Evolutionary conservation across 306 rosid species (phyloP), one percentile per base, ranked within the genome.

Genomic region (Geum urbanum): DNA sequence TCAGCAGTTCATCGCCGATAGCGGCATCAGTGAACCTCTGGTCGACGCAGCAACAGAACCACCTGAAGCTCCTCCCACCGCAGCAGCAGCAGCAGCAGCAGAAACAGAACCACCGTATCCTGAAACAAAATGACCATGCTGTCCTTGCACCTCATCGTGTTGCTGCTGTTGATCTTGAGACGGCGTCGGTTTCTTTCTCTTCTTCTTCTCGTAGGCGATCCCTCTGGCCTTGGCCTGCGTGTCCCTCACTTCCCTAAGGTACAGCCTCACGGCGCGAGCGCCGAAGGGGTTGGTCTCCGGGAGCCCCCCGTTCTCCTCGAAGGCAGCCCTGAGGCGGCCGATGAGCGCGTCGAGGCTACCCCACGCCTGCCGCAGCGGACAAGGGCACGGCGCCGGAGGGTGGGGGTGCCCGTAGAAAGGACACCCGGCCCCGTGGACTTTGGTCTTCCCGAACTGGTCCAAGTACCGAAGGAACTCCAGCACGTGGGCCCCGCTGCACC

Each of bases 351-450:
- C 98, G 6, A 92, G 89, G 74, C 92, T 86, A 4, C 96, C 96
- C 92, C 96, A 89, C 2, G 96, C 96, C 76, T 89, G 96, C n/a
- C 78, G 77, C 5, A 92, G 85, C 6, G 97, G 97, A 71, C 97
- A 92, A 4, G 95, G 85, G 70, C 97, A 92, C 2, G 97, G 92
- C 1, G 90, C 95, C 0, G 95, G 95, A 0, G 97, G 97, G 32
- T 87, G 86, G 2, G 80, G 83, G 54, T 87, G 90, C 0, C 97
- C 97, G 53, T 86, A 92, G 41, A 86, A 92, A n/a, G 92, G 79
- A 45, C 97, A 92, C 5, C 74, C 74, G 47, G 72, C 83, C 35
- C 57, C 20, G 85, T 92, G 98, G 67, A 89, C 96, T 72, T 89
- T 89, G 1, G 98, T 92, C 69, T 89, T 89, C 3, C 98, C 96